Evolutionary conservation across 306 rosid species (phyloP), one percentile per base, ranked within the genome.

Genomic region (Parietaria judaica): DNA sequence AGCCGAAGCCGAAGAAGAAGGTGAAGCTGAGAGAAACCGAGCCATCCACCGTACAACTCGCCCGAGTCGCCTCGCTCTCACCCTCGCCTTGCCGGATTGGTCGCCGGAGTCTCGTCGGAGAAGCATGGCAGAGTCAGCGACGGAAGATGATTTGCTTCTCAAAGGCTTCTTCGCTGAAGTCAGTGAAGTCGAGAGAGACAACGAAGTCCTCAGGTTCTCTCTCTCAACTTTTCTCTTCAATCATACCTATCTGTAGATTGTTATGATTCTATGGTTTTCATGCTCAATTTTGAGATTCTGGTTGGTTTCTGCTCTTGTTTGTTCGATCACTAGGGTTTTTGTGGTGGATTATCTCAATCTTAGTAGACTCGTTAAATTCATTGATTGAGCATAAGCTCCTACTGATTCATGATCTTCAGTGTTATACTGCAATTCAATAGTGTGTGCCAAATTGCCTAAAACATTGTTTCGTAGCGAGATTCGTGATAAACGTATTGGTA

Each of bases 101-200:
- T 57, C 46, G 39, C 36, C 7, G 51, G 56, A 68, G 51, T 68
- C 60, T 36, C 49, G 23, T 39, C 39, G 15, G 52, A 46, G 52
- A 38, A 14, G 12, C 1, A 66, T 63, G 62, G 67, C 68, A 23
- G 69, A 72, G 45, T 10, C 54, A 13, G 37, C 79, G 65, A 34
- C 71, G 67, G 85, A 80, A 37, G 90, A 79, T 11, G 99, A 88
- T 76, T 84, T 94, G 74, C 90, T 94, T 71, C 99, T 94, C 86
- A 88, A 88, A 77, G 84, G 63, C 66, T 92, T 88, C 86, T 88
- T 77, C 77, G 96, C 96, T 36, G 99, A 86, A 81, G 99, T 92
- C 63, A 81, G 99, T 86, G 96, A 88, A 86, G 99, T 88, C 35
- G 95, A 86, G 82, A 81, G 99, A 72, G 99, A 92, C 72, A 88